These are phyloP conservation scores for Bipolaris victoriae DNA, from an alignment of 2,329 filamentous ascomycete genomes.

Conservation along the genomic window DNA sequence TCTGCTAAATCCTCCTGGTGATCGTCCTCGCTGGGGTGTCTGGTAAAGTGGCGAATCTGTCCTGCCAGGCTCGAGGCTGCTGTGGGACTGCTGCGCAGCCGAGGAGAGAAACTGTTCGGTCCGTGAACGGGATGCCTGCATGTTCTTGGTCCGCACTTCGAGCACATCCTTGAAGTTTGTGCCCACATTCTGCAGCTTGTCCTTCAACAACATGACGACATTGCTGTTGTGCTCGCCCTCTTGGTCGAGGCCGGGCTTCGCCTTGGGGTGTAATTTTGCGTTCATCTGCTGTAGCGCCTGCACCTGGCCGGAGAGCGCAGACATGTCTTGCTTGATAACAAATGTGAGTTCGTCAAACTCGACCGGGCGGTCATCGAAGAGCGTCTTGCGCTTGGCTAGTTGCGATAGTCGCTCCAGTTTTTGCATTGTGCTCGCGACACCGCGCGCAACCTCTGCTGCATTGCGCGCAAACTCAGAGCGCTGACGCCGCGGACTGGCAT, in stretches of 20 bases:
- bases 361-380: constrained; percentile 95
- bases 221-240: constrained; percentile 98
- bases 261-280: constrained; percentile 74
- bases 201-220: constrained; percentile 88
- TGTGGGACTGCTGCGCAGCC: constrained; percentile 77
- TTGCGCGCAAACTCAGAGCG: constrained; percentile 92
- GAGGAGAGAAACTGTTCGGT: constrained; percentile 97
- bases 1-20: constrained; percentile 52
- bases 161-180: constrained; percentile 97
- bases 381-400: constrained; percentile 91
- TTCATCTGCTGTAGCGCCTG: constrained; percentile 79
- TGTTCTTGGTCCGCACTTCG: constrained; percentile 96
- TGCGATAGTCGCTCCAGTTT: constrained; percentile 94
- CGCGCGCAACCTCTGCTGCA: constrained; percentile 88
- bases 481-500: constrained; percentile 56
- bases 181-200: constrained; percentile 88
- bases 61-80: constrained; percentile 65
- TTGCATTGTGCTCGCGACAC: constrained; percentile 89
- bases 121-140: constrained; percentile 87
- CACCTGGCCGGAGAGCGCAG: constrained; percentile 84
- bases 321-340: constrained; percentile 96
- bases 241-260: constrained; percentile 62
- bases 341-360: constrained; percentile 98
- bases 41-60: constrained; percentile 88
- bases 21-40: constrained; percentile 71